phyloP scores from a whole-genome alignment of 495 filamentous ascomycete genomes.

The Penicillium manginii region DNA sequence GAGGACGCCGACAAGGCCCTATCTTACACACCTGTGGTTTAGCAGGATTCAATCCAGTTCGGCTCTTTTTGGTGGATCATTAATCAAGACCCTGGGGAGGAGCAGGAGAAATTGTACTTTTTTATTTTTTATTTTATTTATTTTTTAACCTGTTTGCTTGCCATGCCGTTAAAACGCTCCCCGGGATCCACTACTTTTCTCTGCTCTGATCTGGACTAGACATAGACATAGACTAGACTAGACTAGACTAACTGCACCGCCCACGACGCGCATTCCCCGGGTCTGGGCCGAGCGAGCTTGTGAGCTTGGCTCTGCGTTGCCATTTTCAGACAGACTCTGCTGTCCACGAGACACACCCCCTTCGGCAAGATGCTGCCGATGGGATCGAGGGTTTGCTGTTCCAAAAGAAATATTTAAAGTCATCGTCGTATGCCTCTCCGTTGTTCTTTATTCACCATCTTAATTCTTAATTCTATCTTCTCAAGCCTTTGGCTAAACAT shows the following conservation, averaged over 20 bases:
- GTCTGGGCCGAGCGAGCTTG: conserved; percentile 10
- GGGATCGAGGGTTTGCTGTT: background rate
- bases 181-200: background rate
- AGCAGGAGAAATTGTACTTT: background rate
- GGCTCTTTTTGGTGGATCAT: background rate
- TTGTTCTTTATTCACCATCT: background rate
- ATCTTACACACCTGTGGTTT: too few relatives aligned
- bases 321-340: conserved; percentile 14
- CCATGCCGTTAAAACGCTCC: background rate
- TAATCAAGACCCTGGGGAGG: background rate
- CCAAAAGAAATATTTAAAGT: conserved; percentile 7
- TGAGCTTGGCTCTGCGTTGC: conserved; percentile 8
- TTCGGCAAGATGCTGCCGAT: conserved; percentile 1
- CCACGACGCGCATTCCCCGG: background rate
- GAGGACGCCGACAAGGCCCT: too few relatives aligned
- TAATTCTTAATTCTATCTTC: conserved; percentile 1
- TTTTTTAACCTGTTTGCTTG: background rate
- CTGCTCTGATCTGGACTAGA: background rate
- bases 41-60: background rate
- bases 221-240: background rate
- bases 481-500: background rate
- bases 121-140: background rate
- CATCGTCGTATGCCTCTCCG: background rate
- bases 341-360: conserved; percentile 28
- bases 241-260: conserved; percentile 1